Evolutionary conservation across 225 moss, liverwort and hornwort genomes (phyloP).

Genomic region (Rhytidiadelphus loreus): DNA sequence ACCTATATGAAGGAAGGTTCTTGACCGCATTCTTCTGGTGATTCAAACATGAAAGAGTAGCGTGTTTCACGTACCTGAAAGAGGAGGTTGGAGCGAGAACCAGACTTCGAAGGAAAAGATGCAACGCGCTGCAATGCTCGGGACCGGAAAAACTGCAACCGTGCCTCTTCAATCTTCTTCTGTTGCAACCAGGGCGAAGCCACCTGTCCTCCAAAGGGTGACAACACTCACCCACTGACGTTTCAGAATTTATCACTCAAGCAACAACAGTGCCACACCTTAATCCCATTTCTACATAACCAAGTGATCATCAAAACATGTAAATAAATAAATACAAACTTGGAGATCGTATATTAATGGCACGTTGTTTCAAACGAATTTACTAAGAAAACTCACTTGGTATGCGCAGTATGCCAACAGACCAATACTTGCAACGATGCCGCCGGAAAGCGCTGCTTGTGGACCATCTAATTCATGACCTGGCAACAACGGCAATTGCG

Average conservation of each 20-base stretch:
- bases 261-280: not conserved
- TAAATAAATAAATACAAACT: not conserved
- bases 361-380: not conserved
- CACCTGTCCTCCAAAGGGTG: slow-evolving; percentile 37
- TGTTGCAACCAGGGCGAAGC: slow-evolving; percentile 88
- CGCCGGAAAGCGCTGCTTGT: slow-evolving; percentile 63
- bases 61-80: slow-evolving; percentile 5
- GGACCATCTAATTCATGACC: slow-evolving; percentile 74
- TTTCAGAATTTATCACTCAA: not conserved
- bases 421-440: slow-evolving; percentile 45
- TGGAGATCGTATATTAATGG: not conserved
- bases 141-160: slow-evolving; percentile 70
- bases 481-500: slow-evolving; percentile 74
- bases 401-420: slow-evolving; percentile 67
- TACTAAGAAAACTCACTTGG: slow-evolving; percentile 48
- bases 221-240: not conserved
- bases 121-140: slow-evolving; percentile 71
- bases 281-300: not conserved
- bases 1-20: not conserved
- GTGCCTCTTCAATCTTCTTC: slow-evolving; percentile 85
- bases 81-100: slow-evolving; percentile 6
- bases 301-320: not conserved
- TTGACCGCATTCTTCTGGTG: not conserved
- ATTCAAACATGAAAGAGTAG: not conserved
- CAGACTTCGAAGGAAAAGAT: slow-evolving; percentile 35